Conservation (phyloP, 2,329 filamentous ascomycete species). For the Verticillium longisporum region DNA sequence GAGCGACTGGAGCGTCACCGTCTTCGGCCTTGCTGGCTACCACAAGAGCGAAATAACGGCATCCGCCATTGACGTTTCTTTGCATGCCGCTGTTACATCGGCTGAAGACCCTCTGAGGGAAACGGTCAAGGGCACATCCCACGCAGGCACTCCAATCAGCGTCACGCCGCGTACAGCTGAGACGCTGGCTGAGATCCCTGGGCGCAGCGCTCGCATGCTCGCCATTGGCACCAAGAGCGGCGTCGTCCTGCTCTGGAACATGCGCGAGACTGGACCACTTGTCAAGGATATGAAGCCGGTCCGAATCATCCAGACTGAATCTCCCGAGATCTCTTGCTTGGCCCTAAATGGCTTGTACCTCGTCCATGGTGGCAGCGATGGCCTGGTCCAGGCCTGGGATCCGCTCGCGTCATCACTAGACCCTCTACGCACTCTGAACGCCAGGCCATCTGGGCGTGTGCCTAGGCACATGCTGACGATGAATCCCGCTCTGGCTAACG, state of each 20-base stretch:
- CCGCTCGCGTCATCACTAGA: conserved; percentile 73
- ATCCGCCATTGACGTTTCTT: conserved; percentile 67
- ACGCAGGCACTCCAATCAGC: conserved; percentile 31
- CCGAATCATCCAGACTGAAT: conserved; percentile 84
- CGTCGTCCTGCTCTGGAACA: conserved; percentile 76
- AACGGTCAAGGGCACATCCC: conserved; percentile 23
- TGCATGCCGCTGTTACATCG: conserved; percentile 60
- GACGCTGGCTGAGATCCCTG: conserved; percentile 59
- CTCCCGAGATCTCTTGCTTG: conserved; percentile 76
- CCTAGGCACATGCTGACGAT: conserved; percentile 60
- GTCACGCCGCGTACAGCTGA: conserved; percentile 34
- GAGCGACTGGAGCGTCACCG: conserved; percentile 7
- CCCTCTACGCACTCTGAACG: conserved; percentile 81
- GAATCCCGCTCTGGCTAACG: conserved; percentile 54
- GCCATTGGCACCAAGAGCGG: conserved; percentile 76
- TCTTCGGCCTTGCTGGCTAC: conserved; percentile 18
- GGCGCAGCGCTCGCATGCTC: conserved; percentile 73
- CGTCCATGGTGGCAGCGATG: conserved; percentile 90
- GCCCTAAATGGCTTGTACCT: conserved; percentile 81
- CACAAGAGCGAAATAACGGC: conserved; percentile 59
- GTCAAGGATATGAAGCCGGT: conserved; percentile 60
- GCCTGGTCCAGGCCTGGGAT: conserved; percentile 94
- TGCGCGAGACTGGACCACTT: conserved; percentile 54
- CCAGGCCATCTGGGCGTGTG: conserved; percentile 73
- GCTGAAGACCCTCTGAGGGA: conserved; percentile 68